A percentile compares a stretch with the other conserved stretches of the same genome.
Evolutionary conservation across 805 yeast genomes (phyloP).

Genomic region (Metschnikowia chrysomelidarum): DNA sequence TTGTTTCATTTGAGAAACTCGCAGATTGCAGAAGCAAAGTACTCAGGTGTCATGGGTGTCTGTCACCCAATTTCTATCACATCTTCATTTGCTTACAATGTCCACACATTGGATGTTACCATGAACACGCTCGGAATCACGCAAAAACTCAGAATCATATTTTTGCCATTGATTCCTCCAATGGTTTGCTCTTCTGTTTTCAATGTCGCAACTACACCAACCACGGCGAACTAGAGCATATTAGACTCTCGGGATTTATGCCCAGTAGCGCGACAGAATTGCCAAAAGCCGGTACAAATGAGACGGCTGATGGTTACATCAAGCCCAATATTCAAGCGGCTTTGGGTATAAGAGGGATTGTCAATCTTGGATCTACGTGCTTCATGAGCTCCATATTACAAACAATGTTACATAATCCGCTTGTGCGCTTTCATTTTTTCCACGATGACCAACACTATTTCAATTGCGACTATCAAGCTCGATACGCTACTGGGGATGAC

Average conservation of each 20-base stretch:
- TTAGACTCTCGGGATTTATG: conserved; percentile 31
- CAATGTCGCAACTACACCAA: conserved; percentile 72
- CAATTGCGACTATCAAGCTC: conserved; percentile 44
- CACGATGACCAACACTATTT: conserved; percentile 62
- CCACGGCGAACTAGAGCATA: conserved; percentile 55
- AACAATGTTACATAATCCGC: conserved; percentile 85
- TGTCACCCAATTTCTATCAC: conserved; percentile 36
- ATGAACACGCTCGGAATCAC: conserved; percentile 33
- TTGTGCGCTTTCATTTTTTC: conserved; percentile 73
- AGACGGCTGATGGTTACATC: conserved; percentile 17
- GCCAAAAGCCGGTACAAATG: conserved; percentile 1
- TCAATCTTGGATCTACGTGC: conserved; percentile 96
- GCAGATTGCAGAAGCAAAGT: conserved; percentile 42
- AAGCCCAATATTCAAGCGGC: conserved; percentile 54
- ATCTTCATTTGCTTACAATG: conserved; percentile 73
- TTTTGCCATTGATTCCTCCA: conserved; percentile 57
- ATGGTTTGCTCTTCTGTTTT: conserved; percentile 75
- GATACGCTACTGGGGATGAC: conserved; percentile 18
- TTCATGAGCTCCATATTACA: conserved; percentile 94
- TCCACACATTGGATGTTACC: conserved; percentile 70
- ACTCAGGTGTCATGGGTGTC: conserved; percentile 52
- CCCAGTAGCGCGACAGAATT: not conserved
- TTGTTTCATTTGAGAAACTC: conserved; percentile 37
- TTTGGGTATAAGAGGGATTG: conserved; percentile 83
- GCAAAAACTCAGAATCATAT: conserved; percentile 34